Conservation (phyloP, 169 alveolate species). For the Plasmodium ovale region DNA sequence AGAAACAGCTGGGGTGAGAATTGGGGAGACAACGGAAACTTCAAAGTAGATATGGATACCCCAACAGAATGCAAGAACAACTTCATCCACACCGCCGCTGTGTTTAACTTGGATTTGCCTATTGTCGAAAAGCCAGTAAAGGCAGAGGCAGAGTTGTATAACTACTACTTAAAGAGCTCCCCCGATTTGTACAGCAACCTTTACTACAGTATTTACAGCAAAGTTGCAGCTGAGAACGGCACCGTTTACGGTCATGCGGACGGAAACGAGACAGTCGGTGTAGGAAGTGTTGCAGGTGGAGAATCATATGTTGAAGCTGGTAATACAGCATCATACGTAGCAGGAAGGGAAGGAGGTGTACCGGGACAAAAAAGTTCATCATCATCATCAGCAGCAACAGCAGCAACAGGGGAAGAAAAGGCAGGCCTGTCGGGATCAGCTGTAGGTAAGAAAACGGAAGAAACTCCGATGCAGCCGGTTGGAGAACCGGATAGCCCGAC, state of each 20-base stretch:
- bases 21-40: constrained; percentile 43
- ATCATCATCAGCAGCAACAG: background rate
- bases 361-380: background rate
- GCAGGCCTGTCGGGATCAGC: background rate
- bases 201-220: background rate
- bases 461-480: background rate
- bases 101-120: constrained; percentile 11
- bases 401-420: background rate
- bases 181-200: constrained; percentile 17
- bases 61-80: constrained; percentile 10
- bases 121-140: background rate
- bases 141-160: background rate
- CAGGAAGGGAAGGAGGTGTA: background rate
- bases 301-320: background rate
- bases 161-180: constrained; percentile 3
- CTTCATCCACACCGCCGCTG: constrained; percentile 22
- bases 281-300: background rate
- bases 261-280: background rate
- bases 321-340: background rate
- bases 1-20: constrained; percentile 46
- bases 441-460: background rate
- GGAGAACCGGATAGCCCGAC: too few relatives aligned
- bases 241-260: background rate
- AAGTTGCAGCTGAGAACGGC: background rate
- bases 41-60: constrained; percentile 53